Percentiles rank a stretch among this genome's conserved stretches.
phyloP scores from a whole-genome alignment of 73 alveolate genomes.

The Paramecium tetraurelia region DNA sequence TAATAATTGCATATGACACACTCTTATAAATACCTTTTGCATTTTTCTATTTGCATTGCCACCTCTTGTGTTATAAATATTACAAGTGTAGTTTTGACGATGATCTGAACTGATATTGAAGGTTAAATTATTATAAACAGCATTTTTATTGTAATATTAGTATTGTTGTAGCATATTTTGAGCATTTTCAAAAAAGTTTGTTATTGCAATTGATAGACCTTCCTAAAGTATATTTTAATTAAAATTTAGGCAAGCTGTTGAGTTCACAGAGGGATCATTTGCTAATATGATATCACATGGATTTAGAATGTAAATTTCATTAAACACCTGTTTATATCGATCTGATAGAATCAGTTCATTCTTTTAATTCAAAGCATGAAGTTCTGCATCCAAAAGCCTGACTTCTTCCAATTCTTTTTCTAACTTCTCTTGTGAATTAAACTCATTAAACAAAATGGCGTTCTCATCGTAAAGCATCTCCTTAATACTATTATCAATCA shows the following conservation, averaged over 20 bases:
- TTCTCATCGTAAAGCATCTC: not conserved
- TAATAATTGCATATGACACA: not conserved
- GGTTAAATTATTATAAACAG: not conserved
- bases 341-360: not conserved
- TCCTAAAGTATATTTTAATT: not conserved
- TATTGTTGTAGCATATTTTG: not conserved
- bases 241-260: not conserved
- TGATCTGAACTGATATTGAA: not conserved
- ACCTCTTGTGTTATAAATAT: not conserved
- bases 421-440: not conserved
- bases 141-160: not conserved
- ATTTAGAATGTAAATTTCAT: not conserved
- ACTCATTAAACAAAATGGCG: not conserved
- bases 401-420: not conserved
- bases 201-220: constrained; percentile 45
- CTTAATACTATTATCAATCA: not conserved
- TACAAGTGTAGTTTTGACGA: not conserved
- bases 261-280: not conserved
- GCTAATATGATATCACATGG: not conserved
- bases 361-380: not conserved
- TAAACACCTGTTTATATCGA: not conserved
- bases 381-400: not conserved
- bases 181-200: constrained; percentile 52
- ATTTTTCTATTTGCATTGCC: not conserved
- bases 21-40: not conserved